Evolutionary conservation across 352 stramenopile genomes (phyloP).

Genomic region (Phytophthora ramorum): DNA sequence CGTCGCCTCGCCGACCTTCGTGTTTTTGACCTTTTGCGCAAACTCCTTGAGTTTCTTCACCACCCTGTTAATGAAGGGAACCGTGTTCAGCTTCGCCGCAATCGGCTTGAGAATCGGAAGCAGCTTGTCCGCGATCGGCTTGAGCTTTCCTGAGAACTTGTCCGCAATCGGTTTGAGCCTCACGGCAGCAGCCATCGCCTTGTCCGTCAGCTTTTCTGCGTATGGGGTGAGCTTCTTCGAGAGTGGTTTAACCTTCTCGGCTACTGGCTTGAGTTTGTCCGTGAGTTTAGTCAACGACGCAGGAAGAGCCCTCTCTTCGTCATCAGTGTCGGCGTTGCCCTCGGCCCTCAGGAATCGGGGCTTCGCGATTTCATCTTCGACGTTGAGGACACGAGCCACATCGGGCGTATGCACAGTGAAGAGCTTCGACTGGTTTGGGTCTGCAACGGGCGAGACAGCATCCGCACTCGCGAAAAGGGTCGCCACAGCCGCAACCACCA

Average conservation of each 20-base stretch:
- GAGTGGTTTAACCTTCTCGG: constrained; percentile 11
- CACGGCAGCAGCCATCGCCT: constrained; percentile 16
- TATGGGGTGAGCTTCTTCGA: constrained; percentile 11
- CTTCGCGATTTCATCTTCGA: background rate
- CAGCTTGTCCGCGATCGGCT: constrained; percentile 24
- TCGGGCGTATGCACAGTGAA: background rate
- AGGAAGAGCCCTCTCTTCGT: constrained; percentile 8
- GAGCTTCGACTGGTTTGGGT: background rate
- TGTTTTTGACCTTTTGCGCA: constrained; percentile 24
- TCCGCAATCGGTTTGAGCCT: constrained; percentile 22
- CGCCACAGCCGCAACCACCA: constrained; percentile 13
- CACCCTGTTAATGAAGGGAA: constrained; percentile 9
- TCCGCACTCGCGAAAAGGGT: constrained; percentile 9
- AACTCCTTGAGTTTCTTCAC: constrained; percentile 17
- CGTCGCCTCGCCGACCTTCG: constrained; percentile 13
- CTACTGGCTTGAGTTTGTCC: constrained; percentile 22
- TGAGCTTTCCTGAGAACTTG: constrained; percentile 25
- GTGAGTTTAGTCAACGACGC: constrained; percentile 6
- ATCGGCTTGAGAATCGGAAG: constrained; percentile 27
- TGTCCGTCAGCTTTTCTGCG: constrained; percentile 19
- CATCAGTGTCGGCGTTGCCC: background rate
- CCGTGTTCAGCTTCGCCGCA: constrained; percentile 16
- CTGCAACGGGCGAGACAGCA: background rate
- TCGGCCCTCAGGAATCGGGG: background rate
- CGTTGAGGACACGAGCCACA: background rate